Evolutionary conservation across 2,329 filamentous ascomycete genomes (phyloP).

Genomic region (Cladobotryum protrusum): DNA sequence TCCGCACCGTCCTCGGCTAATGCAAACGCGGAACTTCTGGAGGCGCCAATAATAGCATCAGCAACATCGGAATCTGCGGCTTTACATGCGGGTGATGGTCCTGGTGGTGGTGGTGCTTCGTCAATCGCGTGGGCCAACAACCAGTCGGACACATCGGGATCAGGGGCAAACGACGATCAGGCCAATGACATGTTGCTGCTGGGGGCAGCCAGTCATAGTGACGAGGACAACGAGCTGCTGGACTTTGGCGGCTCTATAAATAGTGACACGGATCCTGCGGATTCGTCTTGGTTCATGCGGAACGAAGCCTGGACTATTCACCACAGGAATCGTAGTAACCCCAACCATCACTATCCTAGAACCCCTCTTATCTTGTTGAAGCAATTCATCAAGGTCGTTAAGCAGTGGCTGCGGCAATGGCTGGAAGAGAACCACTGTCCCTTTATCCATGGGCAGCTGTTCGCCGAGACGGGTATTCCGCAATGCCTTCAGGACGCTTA

Average conservation of each 20-base stretch:
- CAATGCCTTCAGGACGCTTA: slow-evolving; percentile 23
- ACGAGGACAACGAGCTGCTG: background rate
- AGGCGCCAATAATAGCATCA: too few species aligned
- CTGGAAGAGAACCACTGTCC: slow-evolving; percentile 18
- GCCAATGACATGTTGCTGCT: too few species aligned
- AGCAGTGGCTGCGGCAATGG: slow-evolving; percentile 21
- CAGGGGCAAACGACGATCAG: too few species aligned
- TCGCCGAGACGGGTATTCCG: slow-evolving; percentile 18
- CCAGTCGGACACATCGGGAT: too few species aligned
- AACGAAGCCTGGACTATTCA: slow-evolving; percentile 15
- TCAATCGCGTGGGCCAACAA: too few species aligned
- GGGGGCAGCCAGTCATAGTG: too few species aligned
- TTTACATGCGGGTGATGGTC: too few species aligned
- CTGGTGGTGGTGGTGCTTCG: too few species aligned
- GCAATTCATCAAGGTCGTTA: slow-evolving; percentile 20
- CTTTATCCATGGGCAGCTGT: slow-evolving; percentile 24
- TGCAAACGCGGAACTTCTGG: too few species aligned
- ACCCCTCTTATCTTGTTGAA: slow-evolving; percentile 16
- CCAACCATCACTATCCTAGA: background rate
- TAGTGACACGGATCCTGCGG: background rate
- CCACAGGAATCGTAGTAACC: background rate
- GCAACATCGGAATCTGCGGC: too few species aligned
- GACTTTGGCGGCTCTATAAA: background rate
- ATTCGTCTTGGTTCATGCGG: slow-evolving; percentile 16
- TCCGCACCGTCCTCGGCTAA: too few species aligned